Conservation (phyloP, 1,139 yeast species). For the Candida sanyaensis region DNA sequence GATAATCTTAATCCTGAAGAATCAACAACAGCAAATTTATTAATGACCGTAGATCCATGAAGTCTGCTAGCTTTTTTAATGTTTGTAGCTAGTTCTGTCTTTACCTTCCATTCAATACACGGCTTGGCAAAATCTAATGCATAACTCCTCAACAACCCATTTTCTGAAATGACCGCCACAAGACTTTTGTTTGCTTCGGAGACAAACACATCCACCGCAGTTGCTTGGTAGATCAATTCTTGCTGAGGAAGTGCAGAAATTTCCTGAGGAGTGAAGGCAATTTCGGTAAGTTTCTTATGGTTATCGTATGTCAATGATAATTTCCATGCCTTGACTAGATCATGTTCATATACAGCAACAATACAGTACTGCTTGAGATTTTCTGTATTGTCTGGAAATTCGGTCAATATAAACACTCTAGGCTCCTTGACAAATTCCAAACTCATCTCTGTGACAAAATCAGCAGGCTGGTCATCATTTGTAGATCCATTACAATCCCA, state of each 20-base stretch:
- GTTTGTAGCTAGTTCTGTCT: conserved; percentile 55
- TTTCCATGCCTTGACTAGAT: conserved; percentile 32
- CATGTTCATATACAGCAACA: conserved; percentile 29
- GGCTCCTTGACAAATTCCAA: conserved; percentile 21
- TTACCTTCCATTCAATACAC: conserved; percentile 51
- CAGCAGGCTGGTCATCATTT: conserved; percentile 31
- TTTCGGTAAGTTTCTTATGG: conserved; percentile 19
- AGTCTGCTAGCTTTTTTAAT: conserved; percentile 53
- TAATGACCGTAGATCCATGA: conserved; percentile 69
- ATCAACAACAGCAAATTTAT: conserved; percentile 73
- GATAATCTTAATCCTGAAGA: conserved; percentile 50
- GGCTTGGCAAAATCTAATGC: conserved; percentile 19
- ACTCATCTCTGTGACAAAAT: conserved; percentile 22
- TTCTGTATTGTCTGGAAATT: conserved; percentile 12
- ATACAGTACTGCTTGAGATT: conserved; percentile 20
- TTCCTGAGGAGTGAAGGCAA: conserved; percentile 19
- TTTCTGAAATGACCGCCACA: conserved; percentile 55
- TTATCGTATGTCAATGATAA: conserved; percentile 18
- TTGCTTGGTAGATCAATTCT: conserved; percentile 45
- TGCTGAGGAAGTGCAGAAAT: conserved; percentile 30
- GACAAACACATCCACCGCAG: conserved; percentile 56
- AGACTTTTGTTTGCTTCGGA: conserved; percentile 44
- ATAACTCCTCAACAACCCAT: conserved; percentile 55
- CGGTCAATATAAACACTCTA: conserved; percentile 27
- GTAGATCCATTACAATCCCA: conserved; percentile 60